phyloP scores from a whole-genome alignment of 2,329 filamentous ascomycete genomes.

The Coniochaeta prunicola region DNA sequence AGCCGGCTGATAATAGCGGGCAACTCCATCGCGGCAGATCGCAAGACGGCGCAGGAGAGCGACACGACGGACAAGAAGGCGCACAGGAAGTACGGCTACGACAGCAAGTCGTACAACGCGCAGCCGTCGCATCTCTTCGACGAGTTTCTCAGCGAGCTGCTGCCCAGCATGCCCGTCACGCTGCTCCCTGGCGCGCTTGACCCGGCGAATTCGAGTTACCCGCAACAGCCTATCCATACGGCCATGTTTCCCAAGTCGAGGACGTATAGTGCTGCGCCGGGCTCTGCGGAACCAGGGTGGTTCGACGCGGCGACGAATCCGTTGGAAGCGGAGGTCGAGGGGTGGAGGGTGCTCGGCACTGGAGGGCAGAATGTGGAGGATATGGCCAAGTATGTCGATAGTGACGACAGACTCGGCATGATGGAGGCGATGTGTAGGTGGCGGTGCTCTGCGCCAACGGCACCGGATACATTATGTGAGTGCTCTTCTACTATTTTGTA shows the following conservation, averaged over 20 bases:
- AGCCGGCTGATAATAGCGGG: constrained; percentile 85
- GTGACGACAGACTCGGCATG: constrained; percentile 71
- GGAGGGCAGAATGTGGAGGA: constrained; percentile 93
- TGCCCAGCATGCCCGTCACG: constrained; percentile 83
- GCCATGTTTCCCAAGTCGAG: constrained; percentile 81
- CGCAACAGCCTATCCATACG: constrained; percentile 87
- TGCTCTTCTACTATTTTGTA: constrained; percentile 12
- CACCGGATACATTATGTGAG: constrained; percentile 90
- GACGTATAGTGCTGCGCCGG: constrained; percentile 51
- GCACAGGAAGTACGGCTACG: constrained; percentile 88
- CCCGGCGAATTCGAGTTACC: constrained; percentile 81
- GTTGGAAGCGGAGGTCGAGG: constrained; percentile 84
- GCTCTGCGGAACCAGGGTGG: constrained; percentile 54
- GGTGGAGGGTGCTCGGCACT: constrained; percentile 79
- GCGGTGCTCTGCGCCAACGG: constrained; percentile 86
- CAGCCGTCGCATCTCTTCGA: constrained; percentile 79
- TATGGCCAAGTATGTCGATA: constrained; percentile 82
- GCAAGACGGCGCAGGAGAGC: constrained; percentile 28
- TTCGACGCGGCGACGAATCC: constrained; percentile 90
- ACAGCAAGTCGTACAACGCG: constrained; percentile 80
- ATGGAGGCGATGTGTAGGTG: constrained; percentile 94
- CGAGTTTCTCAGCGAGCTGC: constrained; percentile 68
- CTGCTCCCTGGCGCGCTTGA: constrained; percentile 78
- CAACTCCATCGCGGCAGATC: constrained; percentile 61
- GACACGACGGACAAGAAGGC: constrained; percentile 33